These are phyloP conservation scores for Monilinia vaccinii-corymbosi DNA, from an alignment of 2,329 filamentous ascomycete genomes.

Conservation along the genomic window DNA sequence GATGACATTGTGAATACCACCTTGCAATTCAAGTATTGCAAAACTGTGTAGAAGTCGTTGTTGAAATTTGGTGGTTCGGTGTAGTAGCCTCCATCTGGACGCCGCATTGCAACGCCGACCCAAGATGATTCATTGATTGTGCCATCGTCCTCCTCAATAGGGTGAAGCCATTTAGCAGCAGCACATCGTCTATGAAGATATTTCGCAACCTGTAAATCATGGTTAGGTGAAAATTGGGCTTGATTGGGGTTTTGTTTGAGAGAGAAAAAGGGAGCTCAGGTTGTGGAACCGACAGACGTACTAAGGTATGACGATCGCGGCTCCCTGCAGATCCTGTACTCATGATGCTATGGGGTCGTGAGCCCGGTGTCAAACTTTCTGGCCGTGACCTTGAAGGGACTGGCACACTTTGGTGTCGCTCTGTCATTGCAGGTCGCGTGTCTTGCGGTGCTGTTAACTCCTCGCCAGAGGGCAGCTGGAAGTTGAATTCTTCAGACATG, in stretches of 20 bases:
- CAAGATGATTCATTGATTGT: slow-evolving; percentile 10
- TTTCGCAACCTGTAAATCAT: slow-evolving; percentile 12
- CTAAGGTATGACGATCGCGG: slow-evolving; percentile 12
- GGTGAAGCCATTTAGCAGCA: slow-evolving; percentile 15
- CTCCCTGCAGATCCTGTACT: slow-evolving; percentile 12
- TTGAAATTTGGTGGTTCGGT: slow-evolving; percentile 14
- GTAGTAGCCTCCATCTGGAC: slow-evolving; percentile 15
- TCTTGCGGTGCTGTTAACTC: background rate
- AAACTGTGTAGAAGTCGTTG: slow-evolving; percentile 8
- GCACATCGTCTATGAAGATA: slow-evolving; percentile 14
- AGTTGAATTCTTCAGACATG: slow-evolving; percentile 9
- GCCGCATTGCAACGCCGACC: slow-evolving; percentile 15
- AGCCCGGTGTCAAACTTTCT: background rate
- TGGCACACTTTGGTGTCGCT: slow-evolving; percentile 8
- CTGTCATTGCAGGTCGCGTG: slow-evolving; percentile 11
- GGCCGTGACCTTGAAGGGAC: background rate
- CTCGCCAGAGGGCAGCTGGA: background rate
- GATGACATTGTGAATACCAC: slow-evolving; percentile 40
- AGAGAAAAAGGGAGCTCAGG: background rate
- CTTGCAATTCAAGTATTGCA: slow-evolving; percentile 22
- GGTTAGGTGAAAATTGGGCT: background rate
- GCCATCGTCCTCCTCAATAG: slow-evolving; percentile 12
- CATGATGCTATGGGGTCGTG: slow-evolving; percentile 11
- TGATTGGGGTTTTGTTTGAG: background rate
- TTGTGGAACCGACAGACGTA: slow-evolving; percentile 5